phyloP scores from a whole-genome alignment of 352 stramenopile genomes.

The Globisporangium abappressorium region DNA sequence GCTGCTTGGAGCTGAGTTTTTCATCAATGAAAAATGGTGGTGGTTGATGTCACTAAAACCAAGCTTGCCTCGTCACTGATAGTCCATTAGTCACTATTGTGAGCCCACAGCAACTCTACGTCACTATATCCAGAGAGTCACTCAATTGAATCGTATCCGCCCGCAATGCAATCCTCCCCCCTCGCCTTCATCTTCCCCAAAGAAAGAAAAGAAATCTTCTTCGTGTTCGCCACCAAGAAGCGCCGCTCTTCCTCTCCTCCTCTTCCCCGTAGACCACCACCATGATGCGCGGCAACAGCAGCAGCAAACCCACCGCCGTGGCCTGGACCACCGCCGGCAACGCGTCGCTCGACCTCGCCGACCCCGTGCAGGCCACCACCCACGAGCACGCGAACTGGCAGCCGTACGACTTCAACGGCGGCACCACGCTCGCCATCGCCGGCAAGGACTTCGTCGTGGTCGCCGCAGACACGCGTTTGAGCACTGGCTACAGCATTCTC shows the following conservation, averaged over 20 bases:
- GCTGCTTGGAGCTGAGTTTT: too few relatives aligned
- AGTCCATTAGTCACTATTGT: not conserved
- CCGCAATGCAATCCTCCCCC: not conserved
- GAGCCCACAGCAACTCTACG: not conserved
- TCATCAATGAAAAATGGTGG: too few relatives aligned
- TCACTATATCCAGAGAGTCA: not conserved
- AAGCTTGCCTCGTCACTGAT: not conserved
- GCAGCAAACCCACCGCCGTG: conserved; percentile 48
- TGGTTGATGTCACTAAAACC: not conserved
- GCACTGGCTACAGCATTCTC: conserved; percentile 97
- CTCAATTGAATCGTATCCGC: not conserved
- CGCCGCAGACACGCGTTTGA: conserved; percentile 95
- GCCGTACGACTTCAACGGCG: conserved; percentile 86
- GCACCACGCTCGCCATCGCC: conserved; percentile 90
- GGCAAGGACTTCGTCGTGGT: conserved; percentile 96
- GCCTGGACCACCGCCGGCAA: conserved; percentile 67
- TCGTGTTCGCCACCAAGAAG: conserved; percentile 1
- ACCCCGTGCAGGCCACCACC: conserved; percentile 28
- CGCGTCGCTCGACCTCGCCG: conserved; percentile 36
- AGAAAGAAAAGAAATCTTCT: conserved; percentile 7
- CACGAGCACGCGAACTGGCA: conserved; percentile 63
- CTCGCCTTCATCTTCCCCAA: conserved; percentile 5
- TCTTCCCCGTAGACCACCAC: not conserved
- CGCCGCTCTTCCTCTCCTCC: not conserved
- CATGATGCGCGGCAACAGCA: conserved; percentile 16